These are phyloP conservation scores for Massarina eburnea DNA, from an alignment of 2,329 filamentous ascomycete genomes.

Conservation along the genomic window DNA sequence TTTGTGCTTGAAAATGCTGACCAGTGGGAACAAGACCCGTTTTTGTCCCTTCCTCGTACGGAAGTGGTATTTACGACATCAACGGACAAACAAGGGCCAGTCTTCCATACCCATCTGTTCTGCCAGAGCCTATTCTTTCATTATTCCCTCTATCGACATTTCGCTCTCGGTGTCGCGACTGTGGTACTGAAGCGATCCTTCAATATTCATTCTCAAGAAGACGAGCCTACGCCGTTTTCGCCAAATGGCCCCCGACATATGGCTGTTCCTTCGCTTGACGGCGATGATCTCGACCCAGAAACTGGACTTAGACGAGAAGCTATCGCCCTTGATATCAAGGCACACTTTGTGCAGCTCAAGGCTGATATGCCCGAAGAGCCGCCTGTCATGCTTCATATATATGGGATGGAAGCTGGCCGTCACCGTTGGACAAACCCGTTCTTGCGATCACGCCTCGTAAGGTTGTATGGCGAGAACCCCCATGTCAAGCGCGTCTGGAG, in stretches of 20 bases:
- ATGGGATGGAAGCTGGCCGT: conserved; percentile 76
- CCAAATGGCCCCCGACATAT: conserved; percentile 27
- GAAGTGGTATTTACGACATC: conserved; percentile 83
- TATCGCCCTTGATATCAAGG: conserved; percentile 78
- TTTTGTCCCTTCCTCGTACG: conserved; percentile 81
- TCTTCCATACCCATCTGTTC: conserved; percentile 83
- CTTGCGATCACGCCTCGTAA: conserved; percentile 71
- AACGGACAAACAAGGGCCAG: conserved; percentile 82
- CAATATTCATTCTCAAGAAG: conserved; percentile 16
- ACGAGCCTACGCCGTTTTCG: conserved; percentile 14
- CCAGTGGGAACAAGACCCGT: conserved; percentile 81
- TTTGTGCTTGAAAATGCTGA: conserved; percentile 88
- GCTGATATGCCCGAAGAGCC: conserved; percentile 86
- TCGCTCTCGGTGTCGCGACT: conserved; percentile 79
- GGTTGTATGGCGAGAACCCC: conserved; percentile 87
- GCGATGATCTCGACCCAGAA: conserved; percentile 28
- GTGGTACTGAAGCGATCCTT: conserved; percentile 64
- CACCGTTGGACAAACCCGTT: conserved; percentile 89
- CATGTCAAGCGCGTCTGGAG: conserved; percentile 84
- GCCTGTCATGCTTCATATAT: conserved; percentile 86
- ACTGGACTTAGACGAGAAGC: conserved; percentile 59
- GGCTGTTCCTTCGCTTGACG: conserved; percentile 34
- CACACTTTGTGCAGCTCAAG: conserved; percentile 82
- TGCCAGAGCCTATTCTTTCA: conserved; percentile 78
- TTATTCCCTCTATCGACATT: conserved; percentile 93